These are phyloP conservation scores for Lactarius psammicola DNA, from an alignment of 768 basidiomycete species.

Conservation along the genomic window DNA sequence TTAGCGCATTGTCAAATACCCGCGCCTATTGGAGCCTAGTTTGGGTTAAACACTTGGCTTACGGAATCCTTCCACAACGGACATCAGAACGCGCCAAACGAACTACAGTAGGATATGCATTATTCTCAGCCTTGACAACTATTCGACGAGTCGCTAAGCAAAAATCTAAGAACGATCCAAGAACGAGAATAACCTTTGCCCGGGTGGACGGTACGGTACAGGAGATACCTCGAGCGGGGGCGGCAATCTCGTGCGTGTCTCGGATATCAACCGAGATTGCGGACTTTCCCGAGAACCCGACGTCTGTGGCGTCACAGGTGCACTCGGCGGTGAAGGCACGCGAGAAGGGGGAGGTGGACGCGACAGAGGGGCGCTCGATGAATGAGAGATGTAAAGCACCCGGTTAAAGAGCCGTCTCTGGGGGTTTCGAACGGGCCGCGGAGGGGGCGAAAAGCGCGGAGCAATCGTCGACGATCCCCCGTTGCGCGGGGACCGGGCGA, in stretches of 20 bases:
- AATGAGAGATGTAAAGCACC: neutral
- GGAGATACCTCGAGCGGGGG: slow-evolving; percentile 8
- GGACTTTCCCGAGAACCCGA: neutral
- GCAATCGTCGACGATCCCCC: neutral
- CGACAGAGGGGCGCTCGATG: neutral
- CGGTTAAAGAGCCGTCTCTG: slow-evolving; percentile 1
- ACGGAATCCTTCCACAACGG: neutral
- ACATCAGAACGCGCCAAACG: neutral
- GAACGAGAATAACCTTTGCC: slow-evolving; percentile 10
- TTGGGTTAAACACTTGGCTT: neutral
- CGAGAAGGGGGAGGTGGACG: neutral
- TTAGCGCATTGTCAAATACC: neutral
- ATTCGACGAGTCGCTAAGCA: neutral
- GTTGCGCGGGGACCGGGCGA: neutral
- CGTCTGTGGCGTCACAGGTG: neutral
- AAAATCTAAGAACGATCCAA: neutral
- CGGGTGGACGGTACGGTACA: slow-evolving; percentile 17
- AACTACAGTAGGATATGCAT: neutral
- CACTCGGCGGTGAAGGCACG: neutral
- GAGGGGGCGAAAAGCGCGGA: neutral
- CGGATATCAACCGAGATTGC: slow-evolving; percentile 1
- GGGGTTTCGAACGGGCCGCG: slow-evolving; percentile 1
- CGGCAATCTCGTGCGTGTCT: slow-evolving; percentile 22
- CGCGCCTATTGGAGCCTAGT: neutral
- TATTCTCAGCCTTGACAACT: neutral